phyloP scores from a whole-genome alignment of 768 basidiomycete species.

The Astraeus odoratus region DNA sequence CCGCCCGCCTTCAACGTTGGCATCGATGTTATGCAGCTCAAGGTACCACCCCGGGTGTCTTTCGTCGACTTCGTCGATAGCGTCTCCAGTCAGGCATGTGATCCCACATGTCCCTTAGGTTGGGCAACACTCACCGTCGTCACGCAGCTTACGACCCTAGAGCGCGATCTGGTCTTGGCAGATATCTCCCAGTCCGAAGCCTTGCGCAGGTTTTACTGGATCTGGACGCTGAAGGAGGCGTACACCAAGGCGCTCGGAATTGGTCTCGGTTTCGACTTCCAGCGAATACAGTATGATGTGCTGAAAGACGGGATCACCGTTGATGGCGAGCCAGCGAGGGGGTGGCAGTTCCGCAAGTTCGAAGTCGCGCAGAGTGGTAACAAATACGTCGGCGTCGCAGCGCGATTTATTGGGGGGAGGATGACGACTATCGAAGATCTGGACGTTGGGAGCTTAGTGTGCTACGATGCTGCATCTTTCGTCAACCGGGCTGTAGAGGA shows the following conservation, averaged over 20 bases:
- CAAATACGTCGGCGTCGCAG: slow-evolving; percentile 61
- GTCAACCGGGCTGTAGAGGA: slow-evolving; percentile 40
- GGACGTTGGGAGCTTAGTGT: slow-evolving; percentile 35
- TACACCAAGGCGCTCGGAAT: slow-evolving; percentile 84
- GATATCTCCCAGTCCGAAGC: slow-evolving; percentile 42
- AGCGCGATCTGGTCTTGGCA: slow-evolving; percentile 28
- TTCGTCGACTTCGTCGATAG: slow-evolving; percentile 55
- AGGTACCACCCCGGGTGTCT: slow-evolving; percentile 50
- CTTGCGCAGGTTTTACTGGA: slow-evolving; percentile 64
- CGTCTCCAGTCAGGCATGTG: slow-evolving; percentile 57
- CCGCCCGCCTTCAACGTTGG: slow-evolving; percentile 57
- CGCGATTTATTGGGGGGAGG: slow-evolving; percentile 47
- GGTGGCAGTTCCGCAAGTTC: slow-evolving; percentile 68
- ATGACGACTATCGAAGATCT: slow-evolving; percentile 25
- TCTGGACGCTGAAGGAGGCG: slow-evolving; percentile 90
- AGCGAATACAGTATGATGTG: slow-evolving; percentile 65
- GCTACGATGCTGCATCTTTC: slow-evolving; percentile 43
- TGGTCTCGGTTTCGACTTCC: slow-evolving; percentile 79
- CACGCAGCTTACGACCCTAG: slow-evolving; percentile 34
- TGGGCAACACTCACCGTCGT: slow-evolving; percentile 6
- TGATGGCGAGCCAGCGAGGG: slow-evolving; percentile 48
- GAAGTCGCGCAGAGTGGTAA: slow-evolving; percentile 41
- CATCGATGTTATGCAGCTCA: slow-evolving; percentile 77
- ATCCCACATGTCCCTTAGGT: no score
- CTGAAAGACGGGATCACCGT: slow-evolving; percentile 44